Evolutionary conservation across 805 yeast species (phyloP), one percentile per base, ranked within the genome.

Genomic region (Ogataea siamensis): DNA sequence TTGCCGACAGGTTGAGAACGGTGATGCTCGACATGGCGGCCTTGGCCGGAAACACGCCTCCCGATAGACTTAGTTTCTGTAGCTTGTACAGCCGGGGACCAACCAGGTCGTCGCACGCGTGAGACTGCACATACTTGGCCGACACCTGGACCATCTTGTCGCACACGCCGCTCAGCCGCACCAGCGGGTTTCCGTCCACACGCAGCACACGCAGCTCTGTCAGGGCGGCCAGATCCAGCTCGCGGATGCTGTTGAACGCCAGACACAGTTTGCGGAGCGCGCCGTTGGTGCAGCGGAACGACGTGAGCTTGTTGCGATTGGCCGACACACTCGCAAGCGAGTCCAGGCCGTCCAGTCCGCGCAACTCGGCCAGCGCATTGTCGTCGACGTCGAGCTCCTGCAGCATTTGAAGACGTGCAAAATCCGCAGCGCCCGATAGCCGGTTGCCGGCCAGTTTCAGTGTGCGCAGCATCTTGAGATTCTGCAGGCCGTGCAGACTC

Each of bases 361-460:
- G 13, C 2, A 76, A 38, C 1, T 43, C 28, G 3, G 49, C 38
- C 11, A 76, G 47, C n/a, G 49, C 49, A 48, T 76, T 76, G 12
- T 66, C 70, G 12, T 70, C 63, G 28, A 75, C 31, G 17, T 66
- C 60, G 38, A 76, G 47, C 20, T 68, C 73, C 46, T 73, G 72
- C 22, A 76, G 54, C 37, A 63, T 61, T 30, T 62, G 57, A 17
- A 75, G 51, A 5, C 58, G 48, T 2, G 49, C 44, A 29, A 74
- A 64, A 46, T 71, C 62, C 2, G 75, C 32, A 3, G 32, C 49
- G 1, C 75, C 77, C 5, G 29, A 40, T 7, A 75, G 45, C 2
- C 55, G 43, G 49, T 76, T 76, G 31, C 58, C 60, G 3, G 75
- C 63, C 5, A 72, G 47, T 45, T 73, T 64, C 31, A 76, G 50